Percentiles rank a stretch among this genome's conserved stretches.
These are phyloP conservation scores for maize (Zea mays) DNA, from an alignment of 176 grass and related monocot genomes.

Conservation along the genomic window DNA sequence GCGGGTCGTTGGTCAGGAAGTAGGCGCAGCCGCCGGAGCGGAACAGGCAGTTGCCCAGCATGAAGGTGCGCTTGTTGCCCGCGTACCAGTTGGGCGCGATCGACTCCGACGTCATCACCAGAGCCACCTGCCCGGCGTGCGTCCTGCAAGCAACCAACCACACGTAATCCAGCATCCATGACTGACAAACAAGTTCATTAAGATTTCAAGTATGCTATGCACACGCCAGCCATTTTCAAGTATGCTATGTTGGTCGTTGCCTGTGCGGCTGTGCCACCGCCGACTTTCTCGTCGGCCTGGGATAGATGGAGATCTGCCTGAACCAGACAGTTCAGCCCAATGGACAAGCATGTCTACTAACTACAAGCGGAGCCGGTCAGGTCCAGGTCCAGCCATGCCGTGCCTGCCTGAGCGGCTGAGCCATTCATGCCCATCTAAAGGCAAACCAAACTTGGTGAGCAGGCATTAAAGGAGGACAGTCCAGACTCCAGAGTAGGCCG, in stretches of 20 bases:
- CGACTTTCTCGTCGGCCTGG: too few relatives aligned
- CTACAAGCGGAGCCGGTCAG: too few relatives aligned
- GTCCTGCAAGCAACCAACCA: not conserved
- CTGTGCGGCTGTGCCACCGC: too few relatives aligned
- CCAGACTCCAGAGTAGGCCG: not conserved
- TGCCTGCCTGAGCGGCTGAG: too few relatives aligned
- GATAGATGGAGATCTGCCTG: too few relatives aligned
- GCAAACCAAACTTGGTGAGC: slow-evolving; percentile 32
- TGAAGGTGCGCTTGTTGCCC: slow-evolving; percentile 72
- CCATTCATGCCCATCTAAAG: not conserved
- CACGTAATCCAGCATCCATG: not conserved
- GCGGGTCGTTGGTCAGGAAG: slow-evolving; percentile 70
- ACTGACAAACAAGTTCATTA: too few relatives aligned
- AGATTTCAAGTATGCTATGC: too few relatives aligned
- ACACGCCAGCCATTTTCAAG: too few relatives aligned
- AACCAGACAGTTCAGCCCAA: too few relatives aligned
- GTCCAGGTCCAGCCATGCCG: too few relatives aligned
- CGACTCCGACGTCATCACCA: slow-evolving; percentile 85
- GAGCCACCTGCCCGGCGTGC: slow-evolving; percentile 51
- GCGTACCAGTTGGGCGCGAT: slow-evolving; percentile 95
- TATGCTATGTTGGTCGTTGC: too few relatives aligned
- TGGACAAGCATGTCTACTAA: too few relatives aligned
- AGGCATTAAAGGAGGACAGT: slow-evolving; percentile 29
- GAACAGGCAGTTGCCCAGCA: slow-evolving; percentile 96
- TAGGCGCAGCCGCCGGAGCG: slow-evolving; percentile 93